phyloP scores from a whole-genome alignment of 2,329 filamentous ascomycete genomes.

The Alternaria ethzedia region DNA sequence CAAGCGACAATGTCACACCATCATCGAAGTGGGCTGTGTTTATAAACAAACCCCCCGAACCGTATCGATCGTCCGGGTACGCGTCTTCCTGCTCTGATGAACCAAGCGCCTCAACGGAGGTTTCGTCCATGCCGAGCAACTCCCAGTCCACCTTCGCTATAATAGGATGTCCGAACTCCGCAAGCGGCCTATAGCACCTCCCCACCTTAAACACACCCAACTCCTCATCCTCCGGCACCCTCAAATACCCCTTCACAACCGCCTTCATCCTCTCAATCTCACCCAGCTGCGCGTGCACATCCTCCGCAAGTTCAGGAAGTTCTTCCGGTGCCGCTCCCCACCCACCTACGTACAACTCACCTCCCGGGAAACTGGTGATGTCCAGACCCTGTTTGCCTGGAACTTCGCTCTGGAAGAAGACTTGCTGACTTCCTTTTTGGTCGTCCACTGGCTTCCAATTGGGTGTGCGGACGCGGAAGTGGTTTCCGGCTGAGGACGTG shows the following conservation, averaged over 20 bases:
- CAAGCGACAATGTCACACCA: not conserved
- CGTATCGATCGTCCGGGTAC: not conserved
- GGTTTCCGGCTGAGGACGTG: not conserved
- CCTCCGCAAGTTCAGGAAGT: not conserved
- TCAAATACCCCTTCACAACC: not conserved
- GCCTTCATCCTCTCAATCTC: not conserved
- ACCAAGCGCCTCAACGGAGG: no score
- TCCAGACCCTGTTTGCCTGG: not conserved
- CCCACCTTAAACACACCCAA: not conserved
- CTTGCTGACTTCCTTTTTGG: not conserved
- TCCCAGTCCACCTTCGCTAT: not conserved
- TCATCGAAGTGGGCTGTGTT: not conserved
- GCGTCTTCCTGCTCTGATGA: no score
- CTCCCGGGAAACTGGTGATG: not conserved
- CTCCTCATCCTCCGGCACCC: not conserved
- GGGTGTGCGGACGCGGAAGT: not conserved
- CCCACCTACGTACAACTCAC: not conserved
- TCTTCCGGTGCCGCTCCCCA: not conserved
- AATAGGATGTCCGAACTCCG: fast-evolving
- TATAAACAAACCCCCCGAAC: not conserved
- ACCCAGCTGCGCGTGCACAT: not conserved
- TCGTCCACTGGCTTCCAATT: not conserved
- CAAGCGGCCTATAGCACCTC: not conserved
- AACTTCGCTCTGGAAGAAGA: not conserved
- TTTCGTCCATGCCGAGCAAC: not conserved